These are phyloP conservation scores for Tetracladium maxilliforme DNA, from an alignment of 2,329 filamentous ascomycete species.

Conservation along the genomic window DNA sequence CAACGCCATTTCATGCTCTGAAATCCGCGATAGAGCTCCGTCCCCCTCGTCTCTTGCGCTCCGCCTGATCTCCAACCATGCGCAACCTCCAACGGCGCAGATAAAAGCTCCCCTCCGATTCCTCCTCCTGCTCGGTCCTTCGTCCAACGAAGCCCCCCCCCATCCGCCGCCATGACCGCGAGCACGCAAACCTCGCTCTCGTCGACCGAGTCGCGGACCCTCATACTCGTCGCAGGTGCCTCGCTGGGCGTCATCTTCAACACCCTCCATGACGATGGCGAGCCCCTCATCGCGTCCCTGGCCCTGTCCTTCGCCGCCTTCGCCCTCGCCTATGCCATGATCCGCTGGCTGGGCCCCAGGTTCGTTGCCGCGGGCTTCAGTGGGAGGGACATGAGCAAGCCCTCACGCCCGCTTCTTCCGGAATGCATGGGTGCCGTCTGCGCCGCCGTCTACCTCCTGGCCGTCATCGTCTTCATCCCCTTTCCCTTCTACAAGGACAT, in stretches of 20 bases:
- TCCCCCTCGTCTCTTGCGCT: too few species aligned
- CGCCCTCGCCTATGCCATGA: conserved; percentile 66
- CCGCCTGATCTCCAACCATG: too few species aligned
- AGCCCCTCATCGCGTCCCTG: conserved; percentile 76
- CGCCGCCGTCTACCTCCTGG: conserved; percentile 80
- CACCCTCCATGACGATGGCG: conserved; percentile 69
- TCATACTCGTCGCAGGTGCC: conserved; percentile 49
- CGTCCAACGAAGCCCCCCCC: too few species aligned
- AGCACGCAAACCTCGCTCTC: conserved; percentile 26
- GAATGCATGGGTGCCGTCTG: conserved; percentile 95
- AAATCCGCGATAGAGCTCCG: too few species aligned
- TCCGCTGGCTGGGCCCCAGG: conserved; percentile 81
- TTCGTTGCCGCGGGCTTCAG: conserved; percentile 84
- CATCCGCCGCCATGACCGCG: conserved; percentile 4
- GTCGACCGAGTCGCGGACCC: conserved; percentile 33
- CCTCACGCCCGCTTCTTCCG: conserved; percentile 63
- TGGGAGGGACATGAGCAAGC: conserved; percentile 77
- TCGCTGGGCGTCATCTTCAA: conserved; percentile 64
- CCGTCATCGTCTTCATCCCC: conserved; percentile 83
- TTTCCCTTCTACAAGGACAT: conserved; percentile 99
- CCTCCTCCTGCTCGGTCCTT: too few species aligned
- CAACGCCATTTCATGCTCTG: too few species aligned
- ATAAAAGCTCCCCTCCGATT: too few species aligned
- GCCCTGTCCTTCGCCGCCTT: conserved; percentile 81
- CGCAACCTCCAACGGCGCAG: too few species aligned